phyloP scores from a whole-genome alignment of 2,329 filamentous ascomycete genomes.

The Claviceps capensis region DNA sequence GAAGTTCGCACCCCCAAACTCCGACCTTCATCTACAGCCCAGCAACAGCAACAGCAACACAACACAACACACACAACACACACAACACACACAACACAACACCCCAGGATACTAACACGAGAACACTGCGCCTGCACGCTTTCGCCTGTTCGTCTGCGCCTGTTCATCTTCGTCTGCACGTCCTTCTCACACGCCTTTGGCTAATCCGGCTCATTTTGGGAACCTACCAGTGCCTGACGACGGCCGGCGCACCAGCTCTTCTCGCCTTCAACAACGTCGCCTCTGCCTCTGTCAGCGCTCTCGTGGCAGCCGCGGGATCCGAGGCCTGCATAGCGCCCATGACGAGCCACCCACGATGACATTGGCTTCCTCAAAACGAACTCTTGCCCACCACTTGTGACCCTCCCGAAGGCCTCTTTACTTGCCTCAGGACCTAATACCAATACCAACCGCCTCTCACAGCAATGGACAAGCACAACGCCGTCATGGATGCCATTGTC shows the following conservation, averaged over 20 bases:
- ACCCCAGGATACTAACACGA: not conserved
- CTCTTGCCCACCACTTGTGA: slow-evolving; percentile 12
- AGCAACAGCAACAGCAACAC: not conserved
- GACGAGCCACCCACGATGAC: slow-evolving; percentile 23
- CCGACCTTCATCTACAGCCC: not conserved
- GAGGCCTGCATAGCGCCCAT: slow-evolving; percentile 13
- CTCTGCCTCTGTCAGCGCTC: not conserved
- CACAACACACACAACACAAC: no score
- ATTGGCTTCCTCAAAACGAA: slow-evolving; percentile 2
- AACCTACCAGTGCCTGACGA: not conserved
- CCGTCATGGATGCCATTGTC: slow-evolving; percentile 8
- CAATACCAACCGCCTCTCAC: slow-evolving; percentile 10
- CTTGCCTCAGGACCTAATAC: slow-evolving; percentile 13
- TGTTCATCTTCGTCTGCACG: not conserved
- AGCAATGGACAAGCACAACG: slow-evolving; percentile 23
- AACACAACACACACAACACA: no score
- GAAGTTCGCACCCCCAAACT: not conserved
- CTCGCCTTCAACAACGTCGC: not conserved
- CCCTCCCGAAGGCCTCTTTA: slow-evolving; percentile 16
- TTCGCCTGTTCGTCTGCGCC: not conserved
- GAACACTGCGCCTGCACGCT: not conserved
- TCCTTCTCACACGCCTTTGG: not conserved
- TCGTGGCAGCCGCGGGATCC: slow-evolving; percentile 4
- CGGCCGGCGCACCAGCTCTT: not conserved
- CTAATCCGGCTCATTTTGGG: not conserved